Conservation (phyloP, 2,329 filamentous ascomycete species). For the Arthroderma sp. region DNA sequence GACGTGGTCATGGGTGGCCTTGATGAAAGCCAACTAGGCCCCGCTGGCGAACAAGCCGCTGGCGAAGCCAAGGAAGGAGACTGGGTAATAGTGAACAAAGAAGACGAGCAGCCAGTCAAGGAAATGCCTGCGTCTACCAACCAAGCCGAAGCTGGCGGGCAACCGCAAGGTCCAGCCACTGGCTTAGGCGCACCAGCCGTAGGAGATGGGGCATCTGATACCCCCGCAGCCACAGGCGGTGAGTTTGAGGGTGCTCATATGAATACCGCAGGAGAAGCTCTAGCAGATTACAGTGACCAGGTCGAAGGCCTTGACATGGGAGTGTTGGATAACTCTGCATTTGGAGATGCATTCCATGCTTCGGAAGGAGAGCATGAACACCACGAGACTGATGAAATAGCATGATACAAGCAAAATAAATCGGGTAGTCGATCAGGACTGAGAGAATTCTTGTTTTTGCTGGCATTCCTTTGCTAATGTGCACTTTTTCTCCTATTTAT, state of each 20-base stretch:
- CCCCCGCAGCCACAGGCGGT: conserved; percentile 7
- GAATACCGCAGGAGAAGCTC: conserved; percentile 58
- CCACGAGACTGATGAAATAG: conserved; percentile 28
- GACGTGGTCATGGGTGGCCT: conserved; percentile 48
- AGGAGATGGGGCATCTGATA: conserved; percentile 13
- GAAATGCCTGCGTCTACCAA: neutral
- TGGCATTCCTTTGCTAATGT: neutral
- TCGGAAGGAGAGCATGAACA: conserved; percentile 35
- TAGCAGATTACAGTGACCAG: conserved; percentile 53
- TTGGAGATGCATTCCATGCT: conserved; percentile 67
- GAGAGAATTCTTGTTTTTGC: neutral
- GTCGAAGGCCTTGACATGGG: conserved; percentile 41
- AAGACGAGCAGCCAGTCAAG: conserved; percentile 26
- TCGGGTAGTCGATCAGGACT: neutral
- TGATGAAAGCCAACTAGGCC: conserved; percentile 21
- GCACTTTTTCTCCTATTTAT: too few relatives aligned
- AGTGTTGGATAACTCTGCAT: conserved; percentile 66
- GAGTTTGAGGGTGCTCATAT: conserved; percentile 18
- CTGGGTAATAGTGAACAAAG: conserved; percentile 63
- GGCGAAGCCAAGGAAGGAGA: conserved; percentile 45
- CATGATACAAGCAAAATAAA: conserved; percentile 12
- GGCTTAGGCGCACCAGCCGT: conserved; percentile 21
- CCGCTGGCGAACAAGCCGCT: conserved; percentile 33
- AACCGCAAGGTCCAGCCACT: neutral
- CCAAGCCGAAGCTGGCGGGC: conserved; percentile 3